Evolutionary conservation across 2,329 filamentous ascomycete genomes (phyloP).

Genomic region (Huntiella abstrusa): DNA sequence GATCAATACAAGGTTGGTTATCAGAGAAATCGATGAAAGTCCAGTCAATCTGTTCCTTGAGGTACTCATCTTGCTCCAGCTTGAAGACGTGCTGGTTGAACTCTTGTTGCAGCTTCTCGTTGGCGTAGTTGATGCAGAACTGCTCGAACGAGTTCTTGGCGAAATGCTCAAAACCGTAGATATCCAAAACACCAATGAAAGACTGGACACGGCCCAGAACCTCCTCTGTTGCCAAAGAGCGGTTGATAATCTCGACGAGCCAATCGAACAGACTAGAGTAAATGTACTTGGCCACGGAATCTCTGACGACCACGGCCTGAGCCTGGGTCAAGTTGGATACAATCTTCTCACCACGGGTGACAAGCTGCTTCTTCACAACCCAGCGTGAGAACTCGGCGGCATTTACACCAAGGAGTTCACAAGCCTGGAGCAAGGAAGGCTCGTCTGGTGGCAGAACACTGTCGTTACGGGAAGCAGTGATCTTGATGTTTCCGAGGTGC

Average conservation of each 20-base stretch:
- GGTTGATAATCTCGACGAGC: slow-evolving; percentile 95
- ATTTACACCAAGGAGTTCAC: slow-evolving; percentile 73
- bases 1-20: slow-evolving; percentile 95
- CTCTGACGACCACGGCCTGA: slow-evolving; percentile 82
- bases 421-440: slow-evolving; percentile 64
- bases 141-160: slow-evolving; percentile 99
- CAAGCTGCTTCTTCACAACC: slow-evolving; percentile 97
- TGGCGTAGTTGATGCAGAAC: slow-evolving; percentile 99
- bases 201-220: slow-evolving; percentile 65
- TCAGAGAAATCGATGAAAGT: slow-evolving; percentile 99
- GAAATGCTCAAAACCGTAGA: slow-evolving; percentile 98
- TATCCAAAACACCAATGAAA: slow-evolving; percentile 97
- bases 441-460: slow-evolving; percentile 67
- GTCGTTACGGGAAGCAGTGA: slow-evolving; percentile 74
- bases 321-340: slow-evolving; percentile 86
- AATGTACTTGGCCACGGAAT: slow-evolving; percentile 96
- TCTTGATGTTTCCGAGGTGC: slow-evolving; percentile 93
- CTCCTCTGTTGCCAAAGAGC: slow-evolving; percentile 71
- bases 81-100: slow-evolving; percentile 99
- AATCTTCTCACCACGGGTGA: slow-evolving; percentile 94
- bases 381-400: slow-evolving; percentile 78
- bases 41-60: slow-evolving; percentile 94
- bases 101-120: slow-evolving; percentile 96
- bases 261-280: slow-evolving; percentile 98
- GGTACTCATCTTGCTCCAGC: slow-evolving; percentile 93